Conservation (phyloP, 371 early-diverging fungal species). For the Mortierella sp. region DNA sequence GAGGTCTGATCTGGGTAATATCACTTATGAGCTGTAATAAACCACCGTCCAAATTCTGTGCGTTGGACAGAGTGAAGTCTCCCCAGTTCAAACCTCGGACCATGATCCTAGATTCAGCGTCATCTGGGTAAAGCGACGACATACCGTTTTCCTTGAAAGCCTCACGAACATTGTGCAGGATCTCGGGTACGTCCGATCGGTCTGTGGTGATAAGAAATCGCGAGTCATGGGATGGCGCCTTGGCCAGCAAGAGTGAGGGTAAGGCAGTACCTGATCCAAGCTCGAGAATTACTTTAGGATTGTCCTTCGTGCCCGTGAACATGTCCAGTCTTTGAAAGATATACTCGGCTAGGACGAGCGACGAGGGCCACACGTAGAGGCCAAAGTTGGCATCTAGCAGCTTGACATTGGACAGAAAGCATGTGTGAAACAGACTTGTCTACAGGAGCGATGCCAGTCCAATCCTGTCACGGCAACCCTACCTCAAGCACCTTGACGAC, state of each 20-base stretch:
- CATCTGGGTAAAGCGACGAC: neutral
- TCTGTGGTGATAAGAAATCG: constrained; percentile 55
- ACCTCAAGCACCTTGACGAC: constrained; percentile 49
- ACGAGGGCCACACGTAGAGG: constrained; percentile 69
- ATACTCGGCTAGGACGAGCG: constrained; percentile 64
- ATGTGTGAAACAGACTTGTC: no score
- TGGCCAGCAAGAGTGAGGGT: constrained; percentile 62
- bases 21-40: constrained; percentile 40
- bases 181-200: constrained; percentile 54
- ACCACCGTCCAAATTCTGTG: constrained; percentile 43
- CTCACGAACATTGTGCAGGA: constrained; percentile 56
- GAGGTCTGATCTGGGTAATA: constrained; percentile 27
- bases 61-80: constrained; percentile 43
- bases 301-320: constrained; percentile 9
- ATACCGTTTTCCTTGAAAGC: constrained; percentile 56
- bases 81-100: constrained; percentile 61
- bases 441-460: no score
- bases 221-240: constrained; percentile 14
- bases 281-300: constrained; percentile 33
- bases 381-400: constrained; percentile 65
- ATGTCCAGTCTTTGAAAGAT: constrained; percentile 53
- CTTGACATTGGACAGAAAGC: constrained; percentile 32
- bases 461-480: neutral
- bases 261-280: constrained; percentile 66
- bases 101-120: constrained; percentile 6